Evolutionary conservation across 1,139 yeast genomes (phyloP).

Genomic region (Candida tropicalis): DNA sequence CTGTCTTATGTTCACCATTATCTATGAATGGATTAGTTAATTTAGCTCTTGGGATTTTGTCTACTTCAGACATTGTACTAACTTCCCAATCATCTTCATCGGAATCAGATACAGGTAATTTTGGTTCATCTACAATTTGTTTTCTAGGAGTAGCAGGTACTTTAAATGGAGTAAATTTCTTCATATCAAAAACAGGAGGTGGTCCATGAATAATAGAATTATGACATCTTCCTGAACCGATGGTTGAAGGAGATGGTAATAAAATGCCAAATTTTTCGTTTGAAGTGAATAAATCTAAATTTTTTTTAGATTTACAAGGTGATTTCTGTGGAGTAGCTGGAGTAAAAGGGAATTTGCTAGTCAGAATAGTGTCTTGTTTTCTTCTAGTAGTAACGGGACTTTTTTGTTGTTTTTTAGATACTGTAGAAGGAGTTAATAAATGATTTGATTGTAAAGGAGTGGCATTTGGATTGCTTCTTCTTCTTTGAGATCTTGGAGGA

Average conservation of each 20-base stretch:
- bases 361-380: slow-evolving; percentile 5
- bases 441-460: slow-evolving; percentile 8
- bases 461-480: slow-evolving; percentile 2
- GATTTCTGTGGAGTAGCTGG: slow-evolving; percentile 44
- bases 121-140: slow-evolving; percentile 31
- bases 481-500: slow-evolving; percentile 10
- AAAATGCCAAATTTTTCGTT: slow-evolving; percentile 29
- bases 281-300: slow-evolving; percentile 7
- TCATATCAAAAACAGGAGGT: slow-evolving; percentile 12
- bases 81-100: slow-evolving; percentile 35
- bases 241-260: slow-evolving; percentile 45
- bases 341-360: slow-evolving; percentile 25
- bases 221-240: slow-evolving; percentile 38
- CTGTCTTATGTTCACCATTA: slow-evolving; percentile 5
- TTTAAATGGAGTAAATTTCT: slow-evolving; percentile 16
- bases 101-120: slow-evolving; percentile 28
- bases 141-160: slow-evolving; percentile 33
- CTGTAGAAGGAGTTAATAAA: slow-evolving; percentile 12
- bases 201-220: background rate
- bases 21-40: slow-evolving; percentile 18
- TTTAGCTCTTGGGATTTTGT: slow-evolving; percentile 11
- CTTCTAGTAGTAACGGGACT: slow-evolving; percentile 5
- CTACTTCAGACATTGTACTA: slow-evolving; percentile 9
- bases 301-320: slow-evolving; percentile 20
- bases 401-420: slow-evolving; percentile 7